Percentiles rank a stretch among this genome's conserved stretches.
Conservation (phyloP, 768 basidiomycete species). For the Calocybe cyanea region DNA sequence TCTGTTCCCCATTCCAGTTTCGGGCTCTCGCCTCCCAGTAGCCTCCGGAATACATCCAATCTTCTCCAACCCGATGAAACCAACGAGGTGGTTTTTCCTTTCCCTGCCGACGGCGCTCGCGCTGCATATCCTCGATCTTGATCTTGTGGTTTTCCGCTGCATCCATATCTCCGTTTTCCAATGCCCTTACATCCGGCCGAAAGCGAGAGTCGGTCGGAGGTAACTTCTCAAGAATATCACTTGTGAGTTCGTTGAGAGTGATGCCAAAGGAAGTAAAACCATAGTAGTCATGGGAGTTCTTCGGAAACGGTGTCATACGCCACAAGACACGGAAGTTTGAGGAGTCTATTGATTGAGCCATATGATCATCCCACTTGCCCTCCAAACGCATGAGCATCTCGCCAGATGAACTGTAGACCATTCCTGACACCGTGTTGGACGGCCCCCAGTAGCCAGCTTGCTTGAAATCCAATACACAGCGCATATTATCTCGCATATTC, state of each 20-base stretch:
- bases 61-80: slow-evolving; percentile 68
- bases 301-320: slow-evolving; percentile 71
- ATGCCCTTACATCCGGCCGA: slow-evolving; percentile 77
- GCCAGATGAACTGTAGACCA: slow-evolving; percentile 51
- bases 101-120: slow-evolving; percentile 62
- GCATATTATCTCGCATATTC: slow-evolving; percentile 50
- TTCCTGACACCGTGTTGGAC: slow-evolving; percentile 68
- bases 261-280: slow-evolving; percentile 81
- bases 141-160: slow-evolving; percentile 70
- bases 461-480: slow-evolving; percentile 80
- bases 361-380: slow-evolving; percentile 86
- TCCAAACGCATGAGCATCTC: slow-evolving; percentile 62
- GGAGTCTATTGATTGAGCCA: slow-evolving; percentile 64
- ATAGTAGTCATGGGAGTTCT: slow-evolving; percentile 67
- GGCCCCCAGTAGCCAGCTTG: slow-evolving; percentile 81
- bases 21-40: slow-evolving; percentile 77
- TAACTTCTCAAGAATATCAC: slow-evolving; percentile 56
- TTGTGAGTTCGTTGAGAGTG: slow-evolving; percentile 76
- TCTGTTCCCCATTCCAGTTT: slow-evolving; percentile 53
- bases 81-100: slow-evolving; percentile 63
- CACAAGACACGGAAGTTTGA: slow-evolving; percentile 74
- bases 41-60: slow-evolving; percentile 75
- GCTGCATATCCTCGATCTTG: slow-evolving; percentile 71
- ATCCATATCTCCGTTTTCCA: slow-evolving; percentile 75
- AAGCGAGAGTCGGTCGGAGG: slow-evolving; percentile 81